A percentile compares a stretch with the other conserved stretches of the same genome.
Conservation (phyloP, 2,329 filamentous ascomycete species). For the Beauveria bassiana region DNA sequence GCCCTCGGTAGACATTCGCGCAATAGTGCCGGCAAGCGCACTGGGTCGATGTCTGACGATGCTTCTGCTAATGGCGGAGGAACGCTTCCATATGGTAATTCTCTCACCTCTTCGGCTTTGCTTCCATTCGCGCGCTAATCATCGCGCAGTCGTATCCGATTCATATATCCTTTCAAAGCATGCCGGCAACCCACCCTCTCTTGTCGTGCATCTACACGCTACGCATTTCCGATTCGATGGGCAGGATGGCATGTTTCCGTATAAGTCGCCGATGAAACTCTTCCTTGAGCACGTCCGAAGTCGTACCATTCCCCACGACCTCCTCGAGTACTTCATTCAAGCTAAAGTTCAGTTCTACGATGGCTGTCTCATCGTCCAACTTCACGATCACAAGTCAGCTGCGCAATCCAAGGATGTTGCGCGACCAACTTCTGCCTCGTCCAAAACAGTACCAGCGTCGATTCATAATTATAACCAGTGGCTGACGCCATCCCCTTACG, state of each 20-base stretch:
- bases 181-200: constrained; percentile 65
- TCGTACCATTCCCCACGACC: constrained; percentile 80
- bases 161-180: constrained; percentile 79
- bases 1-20: constrained; percentile 39
- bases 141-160: constrained; percentile 57
- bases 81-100: constrained; percentile 45
- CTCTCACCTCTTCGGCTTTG: neutral
- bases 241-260: constrained; percentile 85
- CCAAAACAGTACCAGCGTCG: constrained; percentile 63
- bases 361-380: constrained; percentile 85
- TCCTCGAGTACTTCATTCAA: constrained; percentile 69
- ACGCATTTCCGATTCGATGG: constrained; percentile 89
- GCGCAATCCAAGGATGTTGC: constrained; percentile 52
- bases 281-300: constrained; percentile 68
- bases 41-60: constrained; percentile 40
- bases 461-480: constrained; percentile 90
- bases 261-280: constrained; percentile 84
- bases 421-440: constrained; percentile 43
- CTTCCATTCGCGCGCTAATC: constrained; percentile 16
- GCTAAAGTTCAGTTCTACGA: constrained; percentile 80
- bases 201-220: constrained; percentile 77
- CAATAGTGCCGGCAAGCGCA: constrained; percentile 42
- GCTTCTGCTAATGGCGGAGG: constrained; percentile 29
- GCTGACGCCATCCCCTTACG: constrained; percentile 81
- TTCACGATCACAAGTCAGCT: constrained; percentile 77